Base-by-base conservation (phyloP, 129 eudicot genomes). In the Escallonia rubra region DNA sequence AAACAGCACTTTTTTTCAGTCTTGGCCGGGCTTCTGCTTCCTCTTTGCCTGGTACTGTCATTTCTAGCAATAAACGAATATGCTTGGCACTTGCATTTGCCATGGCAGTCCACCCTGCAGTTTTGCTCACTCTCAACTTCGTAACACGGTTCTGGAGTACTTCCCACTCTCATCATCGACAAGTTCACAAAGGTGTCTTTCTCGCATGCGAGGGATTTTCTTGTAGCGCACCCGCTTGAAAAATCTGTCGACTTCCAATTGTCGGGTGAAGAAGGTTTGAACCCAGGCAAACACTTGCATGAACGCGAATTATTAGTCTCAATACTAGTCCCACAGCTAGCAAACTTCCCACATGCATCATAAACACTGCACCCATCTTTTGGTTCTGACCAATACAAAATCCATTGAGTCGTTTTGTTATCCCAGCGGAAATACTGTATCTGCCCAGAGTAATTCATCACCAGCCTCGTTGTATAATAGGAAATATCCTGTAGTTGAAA, bases 161-260 rank as follows among this genome's bases (percentile, higher is more conserved):
- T 48, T 13, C 11, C 72, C 45, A 66, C 52, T 42, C 59, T 74
- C 48, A 66, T 64, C 70, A 42, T 7, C 9, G 41, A 55, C 64
- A 75, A 7, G 15, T 12, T 60, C 34, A 60, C 43, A 8, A 68
- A 51, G 11, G 41, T n/a, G 8, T 67, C 69, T 5, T 39, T 40
- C 54, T 3, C 8, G 48, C 70, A 59, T 15, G 47, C 3, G 1
- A 3, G 42, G 2, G 72, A 49, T 65, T 53, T 67, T 23, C 76
- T n/a, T n/a, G n/a, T 72, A 16, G 6, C 51, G 81, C 90, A 80
- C 54, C 83, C 83, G 15, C 55, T 58, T 4, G 83, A 65, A 14
- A 11, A 76, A 54, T 38, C 50, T 14, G 61, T 14, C 10, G 66
- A 4, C 39, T 72, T n/a, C 90, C 90, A 81, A 9, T 72, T 59